These are phyloP conservation scores for Geotrichum europaeum DNA, from an alignment of 1,139 yeast species.

Conservation along the genomic window DNA sequence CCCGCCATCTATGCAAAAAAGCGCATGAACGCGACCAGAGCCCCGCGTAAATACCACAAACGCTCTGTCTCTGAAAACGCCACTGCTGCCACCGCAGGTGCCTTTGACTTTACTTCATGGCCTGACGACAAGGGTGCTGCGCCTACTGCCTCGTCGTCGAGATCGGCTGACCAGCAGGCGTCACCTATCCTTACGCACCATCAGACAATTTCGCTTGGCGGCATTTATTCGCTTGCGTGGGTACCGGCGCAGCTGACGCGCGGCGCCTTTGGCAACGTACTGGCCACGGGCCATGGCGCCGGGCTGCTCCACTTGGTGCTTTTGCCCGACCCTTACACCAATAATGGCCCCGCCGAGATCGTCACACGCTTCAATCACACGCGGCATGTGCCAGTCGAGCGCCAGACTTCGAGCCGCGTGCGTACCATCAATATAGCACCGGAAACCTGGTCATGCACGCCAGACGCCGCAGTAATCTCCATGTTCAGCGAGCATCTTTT, in stretches of 20 bases:
- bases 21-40: not conserved
- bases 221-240: slow-evolving; percentile 64
- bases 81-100: not conserved
- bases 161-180: slow-evolving; percentile 10
- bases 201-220: slow-evolving; percentile 66
- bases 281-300: slow-evolving; percentile 64
- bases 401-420: slow-evolving; percentile 32
- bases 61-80: slow-evolving; percentile 12
- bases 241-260: slow-evolving; percentile 38
- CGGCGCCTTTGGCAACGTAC: slow-evolving; percentile 35
- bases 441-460: slow-evolving; percentile 40
- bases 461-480: slow-evolving; percentile 45
- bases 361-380: slow-evolving; percentile 68
- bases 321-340: slow-evolving; percentile 50
- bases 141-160: not conserved
- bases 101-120: slow-evolving; percentile 7
- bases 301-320: slow-evolving; percentile 66
- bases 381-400: slow-evolving; percentile 43
- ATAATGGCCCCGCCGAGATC: slow-evolving; percentile 58
- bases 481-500: slow-evolving; percentile 59
- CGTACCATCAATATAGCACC: slow-evolving; percentile 37
- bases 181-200: slow-evolving; percentile 54
- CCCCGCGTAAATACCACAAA: slow-evolving; percentile 21
- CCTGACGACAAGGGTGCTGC: not conserved
- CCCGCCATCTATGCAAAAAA: not conserved